Percentiles rank a stretch among this genome's conserved stretches.
Evolutionary conservation across 345 rosid species (phyloP).

Genomic region (Eucalyptus caleyi): DNA sequence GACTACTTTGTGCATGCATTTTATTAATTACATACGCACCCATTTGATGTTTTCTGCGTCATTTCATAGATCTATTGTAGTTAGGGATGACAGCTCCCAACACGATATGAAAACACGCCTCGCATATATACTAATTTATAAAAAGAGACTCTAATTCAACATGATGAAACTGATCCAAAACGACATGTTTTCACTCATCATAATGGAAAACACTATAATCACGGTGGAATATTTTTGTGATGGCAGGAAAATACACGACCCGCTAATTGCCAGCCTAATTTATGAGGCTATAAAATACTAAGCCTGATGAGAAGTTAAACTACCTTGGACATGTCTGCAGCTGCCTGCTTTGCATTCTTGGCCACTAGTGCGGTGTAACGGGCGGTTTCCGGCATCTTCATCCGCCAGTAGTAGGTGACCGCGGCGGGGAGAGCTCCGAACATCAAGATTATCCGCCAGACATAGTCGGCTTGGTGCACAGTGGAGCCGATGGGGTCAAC

Average conservation of each 20-base stretch:
- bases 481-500: constrained; percentile 26
- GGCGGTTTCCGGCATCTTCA: constrained; percentile 84
- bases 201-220: not conserved
- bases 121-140: not conserved
- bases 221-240: not conserved
- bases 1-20: not conserved
- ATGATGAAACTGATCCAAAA: not conserved
- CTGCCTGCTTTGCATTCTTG: constrained; percentile 49
- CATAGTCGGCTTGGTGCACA: constrained; percentile 48
- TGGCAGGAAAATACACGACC: not conserved
- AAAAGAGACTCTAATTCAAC: not conserved
- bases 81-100: not conserved
- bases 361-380: constrained; percentile 66
- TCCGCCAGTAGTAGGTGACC: constrained; percentile 56
- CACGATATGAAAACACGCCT: not conserved
- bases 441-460: constrained; percentile 63
- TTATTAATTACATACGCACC: not conserved
- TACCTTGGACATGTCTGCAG: constrained; percentile 51
- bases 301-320: not conserved
- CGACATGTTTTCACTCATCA: not conserved
- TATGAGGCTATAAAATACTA: not conserved
- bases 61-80: not conserved
- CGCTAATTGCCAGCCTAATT: not conserved
- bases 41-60: not conserved
- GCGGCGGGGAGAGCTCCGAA: constrained; percentile 61